Evolutionary conservation across 345 rosid species (phyloP).

Genomic region (Corymbia maculata): DNA sequence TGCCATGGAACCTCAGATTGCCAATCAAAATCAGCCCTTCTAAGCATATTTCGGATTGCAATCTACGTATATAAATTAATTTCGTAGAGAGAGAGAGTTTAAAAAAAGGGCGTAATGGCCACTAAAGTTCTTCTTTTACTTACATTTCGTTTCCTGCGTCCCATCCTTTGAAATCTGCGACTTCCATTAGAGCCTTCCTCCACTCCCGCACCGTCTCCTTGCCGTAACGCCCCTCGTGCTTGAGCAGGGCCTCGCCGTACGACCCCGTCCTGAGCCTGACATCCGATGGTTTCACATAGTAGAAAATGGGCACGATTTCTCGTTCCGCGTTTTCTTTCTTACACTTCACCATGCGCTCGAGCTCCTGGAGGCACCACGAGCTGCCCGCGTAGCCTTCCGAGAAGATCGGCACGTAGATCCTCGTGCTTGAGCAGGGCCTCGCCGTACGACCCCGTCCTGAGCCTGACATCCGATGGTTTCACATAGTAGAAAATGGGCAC

Average conservation of each 20-base stretch:
- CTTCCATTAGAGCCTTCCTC: fast-evolving
- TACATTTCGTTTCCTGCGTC: neutral
- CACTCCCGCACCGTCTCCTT: neutral
- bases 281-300: neutral
- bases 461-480: neutral
- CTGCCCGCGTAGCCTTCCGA: neutral
- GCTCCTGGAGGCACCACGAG: neutral
- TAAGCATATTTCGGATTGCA: neutral
- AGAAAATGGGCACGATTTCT: neutral
- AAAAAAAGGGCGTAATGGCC: neutral
- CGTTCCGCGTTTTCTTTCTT: neutral
- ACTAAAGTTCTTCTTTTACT: neutral
- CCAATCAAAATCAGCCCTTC: neutral
- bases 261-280: neutral
- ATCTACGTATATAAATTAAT: fast-evolving
- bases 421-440: neutral
- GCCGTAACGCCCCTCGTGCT: neutral
- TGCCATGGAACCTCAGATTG: neutral
- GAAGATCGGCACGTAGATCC: neutral
- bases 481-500: neutral
- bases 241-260: fast-evolving
- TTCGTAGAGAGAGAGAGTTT: too few relatives aligned
- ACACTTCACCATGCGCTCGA: neutral
- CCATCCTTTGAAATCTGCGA: neutral
- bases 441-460: neutral